These are phyloP conservation scores for Tolypocladium ophioglossoides DNA, from an alignment of 2,329 filamentous ascomycete species.

Conservation along the genomic window DNA sequence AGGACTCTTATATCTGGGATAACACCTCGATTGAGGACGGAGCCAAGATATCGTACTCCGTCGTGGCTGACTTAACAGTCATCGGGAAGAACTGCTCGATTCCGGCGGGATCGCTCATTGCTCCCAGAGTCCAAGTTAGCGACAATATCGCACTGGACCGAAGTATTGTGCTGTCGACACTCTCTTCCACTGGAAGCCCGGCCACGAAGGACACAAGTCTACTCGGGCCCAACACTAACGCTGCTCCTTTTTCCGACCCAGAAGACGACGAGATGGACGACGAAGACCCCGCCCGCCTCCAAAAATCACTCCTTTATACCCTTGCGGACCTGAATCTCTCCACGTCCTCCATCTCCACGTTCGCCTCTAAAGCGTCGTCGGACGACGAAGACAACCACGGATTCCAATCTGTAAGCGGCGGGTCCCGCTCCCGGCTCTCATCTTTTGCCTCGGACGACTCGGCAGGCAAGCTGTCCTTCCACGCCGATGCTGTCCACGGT, in stretches of 20 bases:
- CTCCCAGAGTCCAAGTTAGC: conserved; percentile 63
- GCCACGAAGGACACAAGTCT: conserved; percentile 30
- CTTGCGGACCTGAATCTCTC: conserved; percentile 42
- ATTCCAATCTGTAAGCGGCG: conserved; percentile 30
- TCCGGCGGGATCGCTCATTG: conserved; percentile 65
- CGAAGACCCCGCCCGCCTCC: conserved; percentile 39
- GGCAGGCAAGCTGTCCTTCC: conserved; percentile 51
- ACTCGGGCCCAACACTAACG: conserved; percentile 40
- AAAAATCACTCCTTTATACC: conserved; percentile 45
- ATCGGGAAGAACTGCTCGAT: conserved; percentile 64
- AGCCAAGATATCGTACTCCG: conserved; percentile 56
- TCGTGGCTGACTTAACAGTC: conserved; percentile 63
- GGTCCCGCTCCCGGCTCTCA: conserved; percentile 52
- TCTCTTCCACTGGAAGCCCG: conserved; percentile 25
- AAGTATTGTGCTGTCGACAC: conserved; percentile 20
- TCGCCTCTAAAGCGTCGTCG: conserved; percentile 55
- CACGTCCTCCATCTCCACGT: conserved; percentile 43
- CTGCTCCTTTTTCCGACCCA: conserved; percentile 34
- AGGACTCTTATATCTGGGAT: conserved; percentile 83
- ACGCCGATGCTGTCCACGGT: conserved; percentile 75
- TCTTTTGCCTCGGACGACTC: conserved; percentile 68
- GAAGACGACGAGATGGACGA: conserved; percentile 39
- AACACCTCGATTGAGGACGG: conserved; percentile 68
- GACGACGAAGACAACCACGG: conserved; percentile 59
- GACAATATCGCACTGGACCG: conserved; percentile 41